Base-by-base conservation (phyloP, 1,284 basidiomycete genomes). In the Ustilago shanxiensis region DNA sequence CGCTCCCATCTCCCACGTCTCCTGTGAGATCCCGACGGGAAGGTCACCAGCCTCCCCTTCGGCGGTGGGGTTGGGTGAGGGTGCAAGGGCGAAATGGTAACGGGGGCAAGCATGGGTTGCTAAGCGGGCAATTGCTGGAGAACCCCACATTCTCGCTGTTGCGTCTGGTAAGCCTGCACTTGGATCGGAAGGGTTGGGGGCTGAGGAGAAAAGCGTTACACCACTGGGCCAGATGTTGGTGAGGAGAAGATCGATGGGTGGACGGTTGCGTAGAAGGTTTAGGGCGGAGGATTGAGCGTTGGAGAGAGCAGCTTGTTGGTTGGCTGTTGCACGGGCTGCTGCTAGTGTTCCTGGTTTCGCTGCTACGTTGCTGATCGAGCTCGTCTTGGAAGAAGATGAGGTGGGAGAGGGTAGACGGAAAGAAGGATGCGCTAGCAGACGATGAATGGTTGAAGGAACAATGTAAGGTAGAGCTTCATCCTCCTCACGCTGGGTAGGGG, bases 41-140 rank as follows among this genome's bases (percentile, higher is more conserved):
- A 61, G 14, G 11, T 58, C 59, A 0, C 33, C 26, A 9, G 54
- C 37, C n/a, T 44, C 41, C 41, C 41, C 41, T n/a, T n/a, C 18
- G n/a, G 41, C 18, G 7, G 41, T 10, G 3, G 35, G 35, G 6
- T 8, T 8, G 55, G 8, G 1, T 47, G 63, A 56, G 1, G 81
- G 83, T 4, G 77, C 79, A 35, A 78, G 68, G 0, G 83, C 50
- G 50, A 86, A 84, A 64, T 75, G 72, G 72, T 86, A 86, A 0
- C 84, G 72, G 0, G 84, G 80, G 18, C 74, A 70, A 2, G 54
- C 69, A 29, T 61, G 60, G 3, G 69, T 47, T 18, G 70, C 72
- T 10, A 86, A 52, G 11, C 72, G 60, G 0, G 83, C 72, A 24
- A 84, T 51, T 0, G 76, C 63, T 4, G 78, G 76, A 2, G 67